A percentile compares a stretch with the other conserved stretches of the same genome.
These are phyloP conservation scores for Sambucus nigra DNA, from an alignment of 129 eudicot species.

Conservation along the genomic window DNA sequence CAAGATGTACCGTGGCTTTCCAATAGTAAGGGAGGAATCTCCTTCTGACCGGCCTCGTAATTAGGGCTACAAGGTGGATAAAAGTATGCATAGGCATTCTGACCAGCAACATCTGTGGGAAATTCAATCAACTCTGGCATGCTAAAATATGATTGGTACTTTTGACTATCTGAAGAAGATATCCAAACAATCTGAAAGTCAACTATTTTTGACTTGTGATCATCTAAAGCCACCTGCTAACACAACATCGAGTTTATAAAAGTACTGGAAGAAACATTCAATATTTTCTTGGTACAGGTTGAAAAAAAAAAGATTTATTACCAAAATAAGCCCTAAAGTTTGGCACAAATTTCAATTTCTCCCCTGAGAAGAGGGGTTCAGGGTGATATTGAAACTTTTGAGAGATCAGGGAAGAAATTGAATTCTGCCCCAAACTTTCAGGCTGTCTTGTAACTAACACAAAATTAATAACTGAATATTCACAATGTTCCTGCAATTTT, in stretches of 20 bases:
- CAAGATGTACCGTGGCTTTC: conserved; percentile 37
- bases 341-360: too few species aligned
- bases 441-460: background rate
- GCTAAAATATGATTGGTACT: conserved; percentile 37
- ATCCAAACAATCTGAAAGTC: conserved; percentile 39
- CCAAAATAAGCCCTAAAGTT: too few species aligned
- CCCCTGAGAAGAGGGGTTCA: too few species aligned
- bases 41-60: conserved; percentile 26
- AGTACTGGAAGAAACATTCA: background rate
- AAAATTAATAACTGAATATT: background rate
- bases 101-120: conserved; percentile 35
- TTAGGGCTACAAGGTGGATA: conserved; percentile 43
- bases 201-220: conserved; percentile 23
- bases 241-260: background rate
- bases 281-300: too few species aligned
- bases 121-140: conserved; percentile 43
- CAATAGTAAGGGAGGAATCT: conserved; percentile 45
- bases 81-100: conserved; percentile 46
- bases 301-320: background rate
- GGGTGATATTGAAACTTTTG: too few species aligned
- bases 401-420: too few species aligned
- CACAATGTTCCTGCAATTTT: background rate
- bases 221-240: conserved; percentile 32
- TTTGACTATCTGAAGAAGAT: conserved; percentile 33
- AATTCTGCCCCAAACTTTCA: too few species aligned